Percentiles rank a stretch among this genome's conserved stretches.
These are phyloP conservation scores for Diospyros lotus DNA, from an alignment of 148 eudicot genomes.

Conservation along the genomic window DNA sequence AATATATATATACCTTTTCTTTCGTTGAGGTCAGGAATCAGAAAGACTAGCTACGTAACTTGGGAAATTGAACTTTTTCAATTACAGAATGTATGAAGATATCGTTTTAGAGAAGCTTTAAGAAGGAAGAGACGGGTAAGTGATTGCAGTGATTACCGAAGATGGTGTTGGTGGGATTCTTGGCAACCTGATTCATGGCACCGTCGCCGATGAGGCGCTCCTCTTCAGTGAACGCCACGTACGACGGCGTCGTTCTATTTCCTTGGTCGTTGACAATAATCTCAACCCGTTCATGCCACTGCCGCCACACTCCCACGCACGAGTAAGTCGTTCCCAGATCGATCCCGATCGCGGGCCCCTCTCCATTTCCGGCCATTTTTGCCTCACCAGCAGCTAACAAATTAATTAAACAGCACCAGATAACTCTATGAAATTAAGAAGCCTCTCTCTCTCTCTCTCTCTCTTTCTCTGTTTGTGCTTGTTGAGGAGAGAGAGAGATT, in stretches of 20 bases:
- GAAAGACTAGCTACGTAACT: too few relatives aligned
- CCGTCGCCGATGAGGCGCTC: slow-evolving; percentile 40
- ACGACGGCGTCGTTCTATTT: slow-evolving; percentile 41
- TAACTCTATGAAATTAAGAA: too few relatives aligned
- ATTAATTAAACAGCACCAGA: too few relatives aligned
- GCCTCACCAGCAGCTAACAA: too few relatives aligned
- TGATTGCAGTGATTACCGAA: slow-evolving; percentile 35
- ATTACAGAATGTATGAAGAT: neutral
- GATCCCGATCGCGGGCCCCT: slow-evolving; percentile 38
- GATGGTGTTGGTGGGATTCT: slow-evolving; percentile 29
- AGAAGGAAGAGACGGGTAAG: slow-evolving; percentile 12
- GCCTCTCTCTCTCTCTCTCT: too few relatives aligned
- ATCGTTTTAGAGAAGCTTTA: neutral
- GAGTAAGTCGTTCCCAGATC: slow-evolving; percentile 41
- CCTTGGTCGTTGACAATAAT: slow-evolving; percentile 47
- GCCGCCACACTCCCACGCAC: slow-evolving; percentile 39
- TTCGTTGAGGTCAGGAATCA: too few relatives aligned
- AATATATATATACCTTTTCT: too few relatives aligned
- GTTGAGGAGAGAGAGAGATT: too few relatives aligned
- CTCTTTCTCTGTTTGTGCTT: too few relatives aligned
- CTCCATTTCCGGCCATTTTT: slow-evolving; percentile 18
- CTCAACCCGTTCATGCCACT: slow-evolving; percentile 32
- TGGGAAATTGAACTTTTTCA: too few relatives aligned
- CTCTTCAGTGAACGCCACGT: slow-evolving; percentile 32
- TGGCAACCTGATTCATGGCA: slow-evolving; percentile 36